Evolutionary conservation across 306 rosid species (phyloP).

Genomic region (Hippophae rhamnoides): DNA sequence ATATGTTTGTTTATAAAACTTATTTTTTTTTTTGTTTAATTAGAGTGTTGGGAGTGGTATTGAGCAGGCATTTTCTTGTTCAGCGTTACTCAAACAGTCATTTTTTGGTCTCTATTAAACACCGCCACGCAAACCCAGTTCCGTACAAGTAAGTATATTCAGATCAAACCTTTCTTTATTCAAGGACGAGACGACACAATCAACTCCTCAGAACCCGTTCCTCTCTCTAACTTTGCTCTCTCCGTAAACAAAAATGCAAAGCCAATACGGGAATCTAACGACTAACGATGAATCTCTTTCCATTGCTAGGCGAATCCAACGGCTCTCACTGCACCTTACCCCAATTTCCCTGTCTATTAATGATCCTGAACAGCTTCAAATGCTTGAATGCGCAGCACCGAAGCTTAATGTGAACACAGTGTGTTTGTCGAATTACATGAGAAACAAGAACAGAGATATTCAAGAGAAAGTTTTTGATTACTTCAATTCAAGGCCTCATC

Average conservation of each 20-base stretch:
- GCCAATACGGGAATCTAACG: conserved; percentile 1
- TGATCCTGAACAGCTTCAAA: conserved; percentile 11
- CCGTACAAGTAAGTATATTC: conserved; percentile 15
- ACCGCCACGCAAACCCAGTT: not conserved
- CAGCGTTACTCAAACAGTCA: not conserved
- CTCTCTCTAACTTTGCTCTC: not conserved
- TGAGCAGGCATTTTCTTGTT: no score
- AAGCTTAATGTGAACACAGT: conserved; percentile 35
- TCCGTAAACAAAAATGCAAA: conserved; percentile 9
- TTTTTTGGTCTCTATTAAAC: not conserved
- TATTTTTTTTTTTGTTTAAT: no score
- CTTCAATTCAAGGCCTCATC: conserved; percentile 58
- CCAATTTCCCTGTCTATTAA: conserved; percentile 16
- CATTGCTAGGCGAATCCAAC: conserved; percentile 40
- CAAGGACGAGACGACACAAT: not conserved
- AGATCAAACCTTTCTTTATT: not conserved
- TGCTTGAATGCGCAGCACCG: conserved; percentile 35
- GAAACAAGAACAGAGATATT: conserved; percentile 57
- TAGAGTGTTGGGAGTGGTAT: no score
- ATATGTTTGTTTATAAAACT: no score
- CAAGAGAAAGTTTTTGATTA: conserved; percentile 53
- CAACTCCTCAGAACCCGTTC: conserved; percentile 1
- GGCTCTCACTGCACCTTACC: conserved; percentile 46
- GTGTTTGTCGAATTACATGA: conserved; percentile 37
- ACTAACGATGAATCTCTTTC: conserved; percentile 26